Conservation (phyloP, 495 filamentous ascomycete species). For the Thozetella sp. region DNA sequence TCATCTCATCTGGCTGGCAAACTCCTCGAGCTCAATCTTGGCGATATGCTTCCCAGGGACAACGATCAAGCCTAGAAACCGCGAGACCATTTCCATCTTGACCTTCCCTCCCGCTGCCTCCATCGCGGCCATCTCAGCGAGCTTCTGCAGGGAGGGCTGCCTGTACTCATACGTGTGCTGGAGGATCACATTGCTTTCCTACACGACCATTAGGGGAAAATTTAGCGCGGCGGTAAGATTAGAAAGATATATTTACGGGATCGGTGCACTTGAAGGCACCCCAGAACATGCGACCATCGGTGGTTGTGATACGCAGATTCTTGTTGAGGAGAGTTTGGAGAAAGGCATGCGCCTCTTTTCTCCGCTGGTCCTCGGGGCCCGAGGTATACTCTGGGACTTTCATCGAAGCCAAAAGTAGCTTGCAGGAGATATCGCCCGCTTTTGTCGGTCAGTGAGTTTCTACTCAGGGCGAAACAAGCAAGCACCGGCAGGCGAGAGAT, state of each 20-base stretch:
- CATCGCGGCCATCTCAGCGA: constrained; percentile 42
- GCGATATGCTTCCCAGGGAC: constrained; percentile 84
- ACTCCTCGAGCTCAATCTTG: constrained; percentile 88
- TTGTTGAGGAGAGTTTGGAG: constrained; percentile 61
- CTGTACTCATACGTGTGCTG: constrained; percentile 87
- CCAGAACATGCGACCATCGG: constrained; percentile 85
- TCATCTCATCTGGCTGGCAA: constrained; percentile 41
- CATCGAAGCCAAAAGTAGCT: too few relatives aligned
- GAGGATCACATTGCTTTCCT: constrained; percentile 79
- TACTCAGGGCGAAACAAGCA: too few relatives aligned
- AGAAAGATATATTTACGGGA: constrained; percentile 56
- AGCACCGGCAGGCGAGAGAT: too few relatives aligned
- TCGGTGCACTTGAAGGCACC: constrained; percentile 95
- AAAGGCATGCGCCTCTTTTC: constrained; percentile 36
- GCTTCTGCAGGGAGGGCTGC: constrained; percentile 56
- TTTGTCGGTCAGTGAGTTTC: too few relatives aligned
- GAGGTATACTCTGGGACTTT: neutral
- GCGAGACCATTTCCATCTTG: constrained; percentile 73
- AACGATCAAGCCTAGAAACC: constrained; percentile 88
- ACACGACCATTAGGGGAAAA: neutral
- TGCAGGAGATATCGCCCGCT: too few relatives aligned
- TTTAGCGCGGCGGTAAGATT: neutral
- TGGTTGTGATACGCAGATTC: constrained; percentile 77
- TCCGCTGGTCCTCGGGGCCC: constrained; percentile 13
- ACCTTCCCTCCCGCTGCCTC: constrained; percentile 30